Evolutionary conservation across 108 stramenopile genomes (phyloP), one percentile per base, ranked within the genome.

Genomic region (Parietichytrium sp.): DNA sequence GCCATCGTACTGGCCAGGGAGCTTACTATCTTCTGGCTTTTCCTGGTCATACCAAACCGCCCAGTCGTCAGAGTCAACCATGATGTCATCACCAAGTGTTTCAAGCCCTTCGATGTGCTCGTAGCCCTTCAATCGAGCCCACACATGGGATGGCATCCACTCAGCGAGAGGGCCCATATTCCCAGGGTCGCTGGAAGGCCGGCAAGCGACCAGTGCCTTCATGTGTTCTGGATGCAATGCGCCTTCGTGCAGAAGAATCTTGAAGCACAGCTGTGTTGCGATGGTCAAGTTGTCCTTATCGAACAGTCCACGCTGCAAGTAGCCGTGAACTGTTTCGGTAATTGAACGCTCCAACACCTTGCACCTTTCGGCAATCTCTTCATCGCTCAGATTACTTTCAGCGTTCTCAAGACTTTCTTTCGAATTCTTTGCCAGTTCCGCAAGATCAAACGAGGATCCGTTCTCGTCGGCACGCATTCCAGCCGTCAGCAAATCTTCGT

Each of bases 21-120:
- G 83, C 53, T 86, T 88, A 16, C 85, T 87, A 25, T 77, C 55
- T 61, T 94, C 93, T 10, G 91, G 90, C 78, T 87, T 84, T 29
- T 89, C 90, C 26, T 84, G 51, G 81, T 92, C 90, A 79, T 92
- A 93, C 91, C 91, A 94, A n/a, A 52, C 72, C 50, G 42, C 53
- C 93, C 93, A 94, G 3, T 92, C 92, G 52, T 94, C 93, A 10
- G 89, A 87, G 45, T 93, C 92, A 50, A 83, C 78, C 61, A 92
- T 92, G 90, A 94, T 92, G 23, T 82, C 84, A 78, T 94, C 93
- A 10, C 93, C 92, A 20, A 93, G 80, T n/a, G 87, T 88, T 29
- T 85, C 79, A 54, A 92, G 92, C 25, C 13, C 54, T 47, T 85
- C 83, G 49, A 91, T 54, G 51, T 50, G 79, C 81, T 92, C 92